Evolutionary conservation across 2,329 filamentous ascomycete genomes (phyloP).

Genomic region (Stenocarpella maydis): DNA sequence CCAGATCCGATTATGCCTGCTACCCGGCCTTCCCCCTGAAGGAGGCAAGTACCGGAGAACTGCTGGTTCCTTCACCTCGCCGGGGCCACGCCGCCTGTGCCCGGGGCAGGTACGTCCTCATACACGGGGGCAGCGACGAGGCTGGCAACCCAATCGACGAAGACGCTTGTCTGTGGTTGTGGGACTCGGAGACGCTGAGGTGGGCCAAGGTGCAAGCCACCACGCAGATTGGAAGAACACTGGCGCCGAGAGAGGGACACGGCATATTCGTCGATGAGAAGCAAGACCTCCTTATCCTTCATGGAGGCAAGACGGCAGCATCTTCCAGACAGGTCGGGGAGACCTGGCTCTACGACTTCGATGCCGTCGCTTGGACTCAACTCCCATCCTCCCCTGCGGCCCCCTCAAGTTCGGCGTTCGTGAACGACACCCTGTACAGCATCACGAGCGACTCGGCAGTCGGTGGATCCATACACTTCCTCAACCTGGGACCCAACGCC

Average conservation of each 20-base stretch:
- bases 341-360: constrained; percentile 60
- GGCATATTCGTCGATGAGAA: constrained; percentile 48
- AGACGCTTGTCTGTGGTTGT: constrained; percentile 48
- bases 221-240: constrained; percentile 43
- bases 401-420: constrained; percentile 52
- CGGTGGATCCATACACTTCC: constrained; percentile 47
- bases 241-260: constrained; percentile 45
- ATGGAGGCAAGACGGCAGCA: constrained; percentile 52
- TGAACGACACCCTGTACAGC: constrained; percentile 55
- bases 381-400: constrained; percentile 53
- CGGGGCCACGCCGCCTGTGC: constrained; percentile 48
- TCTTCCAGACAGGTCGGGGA: constrained; percentile 47
- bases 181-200: constrained; percentile 46
- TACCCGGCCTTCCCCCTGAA: constrained; percentile 44
- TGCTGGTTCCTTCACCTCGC: constrained; percentile 45
- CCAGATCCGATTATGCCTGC: constrained; percentile 45
- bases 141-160: constrained; percentile 44
- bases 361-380: constrained; percentile 56
- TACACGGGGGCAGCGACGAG: constrained; percentile 48
- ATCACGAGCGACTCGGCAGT: constrained; percentile 49
- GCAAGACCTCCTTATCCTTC: constrained; percentile 60
- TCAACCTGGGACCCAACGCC: constrained; percentile 45
- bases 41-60: constrained; percentile 41
- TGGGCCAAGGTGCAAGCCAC: constrained; percentile 46
- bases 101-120: constrained; percentile 43